Percentiles rank a stretch among this genome's conserved stretches.
Evolutionary conservation across 202 grass and related monocot genomes (phyloP).

Genomic region (Elaeis oleifera): DNA sequence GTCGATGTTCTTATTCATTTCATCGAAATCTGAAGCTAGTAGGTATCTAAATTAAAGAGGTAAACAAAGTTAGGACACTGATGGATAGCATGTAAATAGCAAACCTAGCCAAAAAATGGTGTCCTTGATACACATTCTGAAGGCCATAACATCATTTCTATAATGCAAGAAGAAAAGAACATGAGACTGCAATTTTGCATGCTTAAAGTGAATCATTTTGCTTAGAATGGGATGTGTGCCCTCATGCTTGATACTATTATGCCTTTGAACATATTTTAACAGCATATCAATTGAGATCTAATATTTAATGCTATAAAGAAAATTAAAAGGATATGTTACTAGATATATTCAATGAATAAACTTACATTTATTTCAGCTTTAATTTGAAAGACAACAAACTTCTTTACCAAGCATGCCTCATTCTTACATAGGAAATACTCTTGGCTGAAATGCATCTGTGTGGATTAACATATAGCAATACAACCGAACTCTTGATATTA

Average conservation of each 20-base stretch:
- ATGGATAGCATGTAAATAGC: too few relatives aligned
- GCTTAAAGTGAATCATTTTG: constrained; percentile 88
- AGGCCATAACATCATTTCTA: not conserved
- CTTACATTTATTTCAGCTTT: constrained; percentile 65
- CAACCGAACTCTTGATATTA: too few relatives aligned
- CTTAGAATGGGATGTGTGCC: constrained; percentile 64
- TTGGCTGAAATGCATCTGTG: constrained; percentile 69
- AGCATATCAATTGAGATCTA: too few relatives aligned
- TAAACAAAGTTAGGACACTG: not conserved
- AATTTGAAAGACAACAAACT: constrained; percentile 75
- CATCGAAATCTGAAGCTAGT: constrained; percentile 80
- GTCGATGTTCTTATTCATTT: constrained; percentile 57
- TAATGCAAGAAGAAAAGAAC: too few relatives aligned
- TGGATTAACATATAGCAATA: constrained; percentile 10
- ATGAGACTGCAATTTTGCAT: not conserved
- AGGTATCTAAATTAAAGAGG: constrained; percentile 48
- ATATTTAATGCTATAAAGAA: not conserved
- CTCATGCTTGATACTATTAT: constrained; percentile 81
- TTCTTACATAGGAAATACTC: constrained; percentile 90
- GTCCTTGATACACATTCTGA: not conserved
- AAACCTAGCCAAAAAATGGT: not conserved
- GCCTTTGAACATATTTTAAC: constrained; percentile 37
- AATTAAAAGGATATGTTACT: constrained; percentile 13
- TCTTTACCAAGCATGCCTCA: constrained; percentile 68
- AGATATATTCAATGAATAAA: not conserved